Conservation (phyloP, 768 basidiomycete genomes). For the Lanmaoa rubissima region DNA sequence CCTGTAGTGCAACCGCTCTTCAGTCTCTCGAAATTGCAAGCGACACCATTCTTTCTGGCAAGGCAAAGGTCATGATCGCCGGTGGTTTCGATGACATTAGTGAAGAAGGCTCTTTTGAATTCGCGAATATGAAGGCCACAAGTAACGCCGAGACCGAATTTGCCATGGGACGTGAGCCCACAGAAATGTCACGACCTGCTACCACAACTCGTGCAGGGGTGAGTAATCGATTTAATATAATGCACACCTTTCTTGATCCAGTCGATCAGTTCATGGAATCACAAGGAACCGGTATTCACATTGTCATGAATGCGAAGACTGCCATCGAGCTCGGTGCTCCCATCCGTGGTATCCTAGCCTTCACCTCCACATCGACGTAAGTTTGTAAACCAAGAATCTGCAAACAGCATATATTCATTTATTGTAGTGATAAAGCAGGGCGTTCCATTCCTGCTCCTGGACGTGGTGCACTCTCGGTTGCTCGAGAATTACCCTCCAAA, state of each 20-base stretch:
- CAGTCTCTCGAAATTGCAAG: conserved; percentile 99
- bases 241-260: conserved; percentile 1
- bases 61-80: conserved; percentile 99
- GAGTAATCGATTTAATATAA: conserved; percentile 28
- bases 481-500: conserved; percentile 78
- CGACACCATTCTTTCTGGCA: conserved; percentile 90
- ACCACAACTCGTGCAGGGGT: conserved; percentile 95
- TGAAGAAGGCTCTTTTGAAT: conserved; percentile 98
- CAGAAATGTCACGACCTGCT: conserved; percentile 97
- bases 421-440: conserved; percentile 89
- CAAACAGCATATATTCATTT: conserved; percentile 1
- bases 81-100: conserved; percentile 98
- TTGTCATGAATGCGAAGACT: conserved; percentile 96
- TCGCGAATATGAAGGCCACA: conserved; percentile 99
- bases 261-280: conserved; percentile 86
- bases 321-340: conserved; percentile 92
- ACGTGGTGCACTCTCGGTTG: conserved; percentile 85
- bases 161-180: conserved; percentile 98
- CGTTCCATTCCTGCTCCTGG: conserved; percentile 98
- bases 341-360: conserved; percentile 90
- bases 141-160: conserved; percentile 96
- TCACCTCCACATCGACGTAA: conserved; percentile 94
- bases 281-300: conserved; percentile 94
- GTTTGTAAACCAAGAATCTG: conserved; percentile 29
- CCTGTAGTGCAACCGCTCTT: conserved; percentile 83